A percentile compares a stretch with the other conserved stretches of the same genome.
Conservation (phyloP, 108 stramenopile species). For the Aurantiochytrium sp. region DNA sequence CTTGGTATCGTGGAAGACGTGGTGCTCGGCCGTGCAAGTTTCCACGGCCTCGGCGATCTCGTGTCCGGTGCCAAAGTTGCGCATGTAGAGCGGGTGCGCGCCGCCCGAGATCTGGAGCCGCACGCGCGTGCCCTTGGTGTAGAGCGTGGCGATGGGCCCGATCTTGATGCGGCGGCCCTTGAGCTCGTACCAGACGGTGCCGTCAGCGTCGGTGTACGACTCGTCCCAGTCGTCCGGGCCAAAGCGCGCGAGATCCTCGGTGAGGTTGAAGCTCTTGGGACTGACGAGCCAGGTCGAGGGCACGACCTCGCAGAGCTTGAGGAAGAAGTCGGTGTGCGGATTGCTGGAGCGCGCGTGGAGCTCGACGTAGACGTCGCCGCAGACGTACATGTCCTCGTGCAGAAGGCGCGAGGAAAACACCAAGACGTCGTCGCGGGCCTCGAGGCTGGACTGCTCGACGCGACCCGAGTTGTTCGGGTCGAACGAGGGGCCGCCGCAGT, state of each 20-base stretch:
- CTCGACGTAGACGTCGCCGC: neutral
- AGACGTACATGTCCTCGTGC: neutral
- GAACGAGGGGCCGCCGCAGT: neutral
- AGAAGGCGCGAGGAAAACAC: neutral
- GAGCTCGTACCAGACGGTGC: conserved; percentile 3
- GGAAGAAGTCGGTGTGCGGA: conserved; percentile 12
- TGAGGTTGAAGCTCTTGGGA: neutral
- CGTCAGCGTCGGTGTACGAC: neutral
- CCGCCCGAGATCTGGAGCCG: neutral
- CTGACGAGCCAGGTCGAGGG: neutral
- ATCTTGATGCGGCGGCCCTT: neutral
- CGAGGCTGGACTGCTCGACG: neutral
- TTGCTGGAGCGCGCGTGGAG: neutral
- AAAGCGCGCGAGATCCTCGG: neutral
- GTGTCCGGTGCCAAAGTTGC: conserved; percentile 6
- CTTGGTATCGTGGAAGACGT: neutral
- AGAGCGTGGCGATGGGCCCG: neutral
- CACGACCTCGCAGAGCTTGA: neutral
- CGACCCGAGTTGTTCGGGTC: neutral
- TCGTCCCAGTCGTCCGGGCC: neutral
- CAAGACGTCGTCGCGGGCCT: neutral
- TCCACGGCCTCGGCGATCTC: neutral
- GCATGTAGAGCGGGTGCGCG: conserved; percentile 19
- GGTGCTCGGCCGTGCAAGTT: neutral
- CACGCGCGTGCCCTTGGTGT: neutral